Evolutionary conservation across 805 yeast species (phyloP), one percentile per base, ranked within the genome.

Genomic region (Pichia gijzeniarum): DNA sequence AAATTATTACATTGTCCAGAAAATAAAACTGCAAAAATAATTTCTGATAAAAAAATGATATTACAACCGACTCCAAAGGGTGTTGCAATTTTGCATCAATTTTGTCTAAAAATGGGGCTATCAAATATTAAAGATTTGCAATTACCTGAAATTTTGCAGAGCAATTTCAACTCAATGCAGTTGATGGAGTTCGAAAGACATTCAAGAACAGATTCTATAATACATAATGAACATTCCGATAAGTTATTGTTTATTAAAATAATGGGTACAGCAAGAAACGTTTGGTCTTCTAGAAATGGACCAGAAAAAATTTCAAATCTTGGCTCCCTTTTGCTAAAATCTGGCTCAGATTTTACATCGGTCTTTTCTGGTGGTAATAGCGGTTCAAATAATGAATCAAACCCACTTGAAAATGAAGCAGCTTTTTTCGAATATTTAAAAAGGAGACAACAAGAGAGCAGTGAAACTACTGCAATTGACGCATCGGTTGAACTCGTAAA

Each of bases 21-120:
- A 3, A 89, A 84, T 50, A 67, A 91, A 54, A 87, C 95, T 0
- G 59, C 84, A 36, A 51, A 59, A 13, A 64, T 59, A 35, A 71
- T 80, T 5, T 73, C 72, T 41, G 63, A 56, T 0, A 67, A 63
- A 4, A 65, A 70, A 0, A 27, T 17, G 9, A 48, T 68, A 2
- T 58, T 87, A 25, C 97, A 91, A 58, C 95, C 96, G 4, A 87
- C 96, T 0, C 89, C 97, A 0, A 91, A 91, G 57, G 98, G 97
- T 1, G 79, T 88, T 7, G 80, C 88, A 0, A 57, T 87, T 0
- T 62, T 90, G 2, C 78, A 77, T 41, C 67, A 70, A 16, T 87
- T 81, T 59, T 79, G 83, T 49, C 67, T 70, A 41, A 74, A 68
- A 35, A 61, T 72, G 39, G 95, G 89, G 0, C 21, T 51, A 12